phyloP scores from a whole-genome alignment of 2,329 filamentous ascomycete species.

The Phialophora macrospora region DNA sequence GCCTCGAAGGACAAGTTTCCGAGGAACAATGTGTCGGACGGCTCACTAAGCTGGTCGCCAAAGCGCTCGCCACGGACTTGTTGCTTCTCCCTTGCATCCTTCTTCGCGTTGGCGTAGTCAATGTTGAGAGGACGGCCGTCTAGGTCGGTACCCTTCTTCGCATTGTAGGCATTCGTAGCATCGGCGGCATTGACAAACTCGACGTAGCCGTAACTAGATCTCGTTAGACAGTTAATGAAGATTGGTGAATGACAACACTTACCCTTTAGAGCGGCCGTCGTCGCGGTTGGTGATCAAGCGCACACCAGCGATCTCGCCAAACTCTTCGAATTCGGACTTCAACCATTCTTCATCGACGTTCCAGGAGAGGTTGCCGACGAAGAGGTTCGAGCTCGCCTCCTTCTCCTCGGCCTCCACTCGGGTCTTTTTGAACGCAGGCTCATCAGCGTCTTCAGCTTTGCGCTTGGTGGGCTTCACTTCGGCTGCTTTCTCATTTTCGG shows the following conservation, averaged over 20 bases:
- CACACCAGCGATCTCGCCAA: conserved; percentile 71
- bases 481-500: conserved; percentile 40
- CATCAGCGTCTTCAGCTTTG: conserved; percentile 54
- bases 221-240: conserved; percentile 40
- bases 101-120: conserved; percentile 74
- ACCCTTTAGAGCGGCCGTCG: conserved; percentile 81
- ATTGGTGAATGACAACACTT: conserved; percentile 40
- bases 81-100: conserved; percentile 64
- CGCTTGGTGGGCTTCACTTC: conserved; percentile 48
- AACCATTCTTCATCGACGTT: conserved; percentile 84
- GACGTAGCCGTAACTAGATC: conserved; percentile 78
- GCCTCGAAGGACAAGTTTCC: conserved; percentile 88
- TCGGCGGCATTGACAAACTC: conserved; percentile 74
- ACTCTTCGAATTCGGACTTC: conserved; percentile 78
- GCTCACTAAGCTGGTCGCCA: conserved; percentile 78
- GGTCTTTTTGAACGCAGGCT: conserved; percentile 61
- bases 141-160: conserved; percentile 74
- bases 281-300: conserved; percentile 84
- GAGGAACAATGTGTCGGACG: conserved; percentile 86
- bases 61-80: conserved; percentile 61
- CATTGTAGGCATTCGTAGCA: conserved; percentile 73
- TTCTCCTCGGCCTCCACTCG: conserved; percentile 49
- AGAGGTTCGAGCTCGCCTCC: conserved; percentile 69
- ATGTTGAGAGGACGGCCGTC: conserved; percentile 77
- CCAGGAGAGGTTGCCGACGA: conserved; percentile 90